A percentile compares a stretch with the other conserved stretches of the same genome.
These are phyloP conservation scores for Wickerhamiella qilinensis DNA, from an alignment of 805 yeast species.

Conservation along the genomic window DNA sequence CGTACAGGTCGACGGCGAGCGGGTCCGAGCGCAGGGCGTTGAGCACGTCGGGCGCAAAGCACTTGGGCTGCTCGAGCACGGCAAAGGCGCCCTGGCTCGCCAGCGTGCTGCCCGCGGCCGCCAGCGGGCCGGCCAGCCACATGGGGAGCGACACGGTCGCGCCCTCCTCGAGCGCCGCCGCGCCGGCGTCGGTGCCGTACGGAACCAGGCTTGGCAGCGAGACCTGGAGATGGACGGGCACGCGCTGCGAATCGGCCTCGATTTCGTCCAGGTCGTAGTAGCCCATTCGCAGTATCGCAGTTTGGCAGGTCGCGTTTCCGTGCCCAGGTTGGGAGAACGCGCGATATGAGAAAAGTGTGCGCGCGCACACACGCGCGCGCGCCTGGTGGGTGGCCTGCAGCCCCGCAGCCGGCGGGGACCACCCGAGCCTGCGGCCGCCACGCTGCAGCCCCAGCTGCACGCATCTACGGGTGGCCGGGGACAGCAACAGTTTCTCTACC, in stretches of 20 bases:
- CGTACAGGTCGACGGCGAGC: conserved; percentile 45
- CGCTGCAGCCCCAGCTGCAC: too few species aligned
- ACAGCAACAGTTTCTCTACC: too few species aligned
- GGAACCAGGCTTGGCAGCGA: conserved; percentile 72
- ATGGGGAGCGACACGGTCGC: conserved; percentile 38
- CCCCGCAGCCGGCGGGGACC: too few species aligned
- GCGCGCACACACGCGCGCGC: too few species aligned
- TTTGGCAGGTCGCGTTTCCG: too few species aligned
- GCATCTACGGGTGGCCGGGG: too few species aligned
- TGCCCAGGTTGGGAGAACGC: too few species aligned
- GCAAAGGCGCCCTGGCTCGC: conserved; percentile 38
- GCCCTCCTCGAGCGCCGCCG: conserved; percentile 39
- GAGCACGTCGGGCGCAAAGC: conserved; percentile 44
- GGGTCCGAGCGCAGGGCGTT: conserved; percentile 75
- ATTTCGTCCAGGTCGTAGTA: conserved; percentile 23
- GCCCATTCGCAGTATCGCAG: too few species aligned
- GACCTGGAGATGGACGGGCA: conserved; percentile 66
- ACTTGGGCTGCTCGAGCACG: conserved; percentile 55
- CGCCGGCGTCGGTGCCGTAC: conserved; percentile 54
- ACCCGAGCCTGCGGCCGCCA: too few species aligned
- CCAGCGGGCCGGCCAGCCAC: conserved; percentile 76
- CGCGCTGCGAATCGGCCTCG: conserved; percentile 29
- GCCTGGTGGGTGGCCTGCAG: too few species aligned
- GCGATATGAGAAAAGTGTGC: too few species aligned
- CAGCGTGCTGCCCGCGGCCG: conserved; percentile 32